Conservation (phyloP, 306 rosid species). For the Prunus armeniaca region DNA sequence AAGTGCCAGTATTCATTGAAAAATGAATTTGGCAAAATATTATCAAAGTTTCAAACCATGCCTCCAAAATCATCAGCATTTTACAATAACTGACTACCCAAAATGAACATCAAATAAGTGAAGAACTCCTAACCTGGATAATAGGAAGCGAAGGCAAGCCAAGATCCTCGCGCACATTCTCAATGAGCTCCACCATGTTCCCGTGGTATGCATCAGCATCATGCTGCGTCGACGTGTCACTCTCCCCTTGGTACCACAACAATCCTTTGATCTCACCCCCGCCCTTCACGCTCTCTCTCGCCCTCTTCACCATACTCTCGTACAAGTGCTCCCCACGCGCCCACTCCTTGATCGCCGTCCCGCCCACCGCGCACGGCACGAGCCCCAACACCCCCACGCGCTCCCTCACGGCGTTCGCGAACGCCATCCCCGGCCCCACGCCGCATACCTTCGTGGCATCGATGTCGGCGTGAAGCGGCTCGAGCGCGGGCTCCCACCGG, state of each 20-base stretch:
- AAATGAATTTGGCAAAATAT: too few relatives aligned
- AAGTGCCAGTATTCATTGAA: too few relatives aligned
- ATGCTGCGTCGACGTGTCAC: constrained; percentile 45
- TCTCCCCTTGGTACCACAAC: constrained; percentile 89
- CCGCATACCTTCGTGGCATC: constrained; percentile 61
- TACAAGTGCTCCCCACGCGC: constrained; percentile 80
- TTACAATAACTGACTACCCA: neutral
- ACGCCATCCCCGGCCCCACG: constrained; percentile 77
- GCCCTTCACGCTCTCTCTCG: constrained; percentile 41
- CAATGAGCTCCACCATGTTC: constrained; percentile 62
- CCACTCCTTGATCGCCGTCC: constrained; percentile 84
- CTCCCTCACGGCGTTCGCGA: constrained; percentile 53
- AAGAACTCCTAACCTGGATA: constrained; percentile 49
- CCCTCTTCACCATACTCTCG: constrained; percentile 67
- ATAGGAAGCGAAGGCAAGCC: constrained; percentile 63
- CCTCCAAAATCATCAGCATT: neutral
- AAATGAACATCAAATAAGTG: neutral
- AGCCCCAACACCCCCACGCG: constrained; percentile 39
- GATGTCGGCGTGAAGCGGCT: constrained; percentile 78
- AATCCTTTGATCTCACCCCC: constrained; percentile 54
- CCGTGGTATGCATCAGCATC: constrained; percentile 57
- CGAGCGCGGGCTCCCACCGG: constrained; percentile 67
- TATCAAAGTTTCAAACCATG: neutral
- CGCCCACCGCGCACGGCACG: constrained; percentile 89
- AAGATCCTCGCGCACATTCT: constrained; percentile 62